These are phyloP conservation scores for Parastagonospora nodorum DNA, from an alignment of 2,329 filamentous ascomycete species.

Conservation along the genomic window DNA sequence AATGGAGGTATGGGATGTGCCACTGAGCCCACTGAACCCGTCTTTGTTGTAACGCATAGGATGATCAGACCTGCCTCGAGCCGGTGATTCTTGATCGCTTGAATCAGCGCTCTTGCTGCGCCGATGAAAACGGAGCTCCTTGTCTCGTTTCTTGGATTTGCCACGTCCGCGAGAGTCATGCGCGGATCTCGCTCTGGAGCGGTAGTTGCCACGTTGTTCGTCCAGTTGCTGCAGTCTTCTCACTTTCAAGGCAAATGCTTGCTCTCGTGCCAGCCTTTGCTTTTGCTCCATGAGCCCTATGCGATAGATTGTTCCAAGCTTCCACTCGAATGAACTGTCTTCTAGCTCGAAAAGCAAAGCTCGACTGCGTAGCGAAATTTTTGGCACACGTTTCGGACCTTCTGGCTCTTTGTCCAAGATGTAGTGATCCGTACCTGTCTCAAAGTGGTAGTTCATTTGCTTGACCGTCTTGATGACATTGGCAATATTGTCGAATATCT, in stretches of 20 bases:
- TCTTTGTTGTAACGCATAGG: conserved; percentile 78
- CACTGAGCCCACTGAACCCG: conserved; percentile 72
- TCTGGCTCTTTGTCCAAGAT: conserved; percentile 85
- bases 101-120: conserved; percentile 48
- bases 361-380: conserved; percentile 79
- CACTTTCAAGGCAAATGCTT: conserved; percentile 85
- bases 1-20: conserved; percentile 72
- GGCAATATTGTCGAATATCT: conserved; percentile 89
- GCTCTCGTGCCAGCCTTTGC: conserved; percentile 85
- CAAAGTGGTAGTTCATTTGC: conserved; percentile 92
- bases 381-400: conserved; percentile 83
- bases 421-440: conserved; percentile 85
- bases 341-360: conserved; percentile 90
- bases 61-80: conserved; percentile 47
- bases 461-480: conserved; percentile 86
- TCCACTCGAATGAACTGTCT: conserved; percentile 97
- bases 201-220: conserved; percentile 56
- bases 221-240: conserved; percentile 76
- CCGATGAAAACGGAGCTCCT: conserved; percentile 39
- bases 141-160: conserved; percentile 38
- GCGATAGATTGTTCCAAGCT: conserved; percentile 90
- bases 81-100: conserved; percentile 32
- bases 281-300: conserved; percentile 86
- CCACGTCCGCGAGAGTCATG: conserved; percentile 49
- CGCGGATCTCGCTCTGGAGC: conserved; percentile 58